Conservation (phyloP, 1,139 yeast species). For the Kluyveromyces sp. region DNA sequence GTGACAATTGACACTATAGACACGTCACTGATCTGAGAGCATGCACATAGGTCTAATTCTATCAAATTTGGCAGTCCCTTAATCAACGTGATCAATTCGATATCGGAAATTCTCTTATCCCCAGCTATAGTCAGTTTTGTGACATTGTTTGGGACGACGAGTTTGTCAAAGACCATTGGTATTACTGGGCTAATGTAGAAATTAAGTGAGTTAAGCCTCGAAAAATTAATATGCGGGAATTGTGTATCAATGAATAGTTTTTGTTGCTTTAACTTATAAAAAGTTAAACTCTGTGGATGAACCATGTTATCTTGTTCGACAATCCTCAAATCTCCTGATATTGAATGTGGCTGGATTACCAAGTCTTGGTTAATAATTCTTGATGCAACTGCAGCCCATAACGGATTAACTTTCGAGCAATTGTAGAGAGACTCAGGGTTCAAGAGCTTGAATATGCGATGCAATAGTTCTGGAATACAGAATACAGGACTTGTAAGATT, state of each 20-base stretch:
- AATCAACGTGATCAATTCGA: conserved; percentile 45
- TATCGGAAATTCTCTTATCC: conserved; percentile 56
- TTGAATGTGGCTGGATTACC: neutral
- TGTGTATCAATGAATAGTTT: neutral
- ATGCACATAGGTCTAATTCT: conserved; percentile 73
- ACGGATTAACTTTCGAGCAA: neutral
- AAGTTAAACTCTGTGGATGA: conserved; percentile 1
- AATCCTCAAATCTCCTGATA: neutral
- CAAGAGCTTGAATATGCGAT: conserved; percentile 51
- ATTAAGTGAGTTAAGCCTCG: conserved; percentile 54
- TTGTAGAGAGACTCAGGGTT: conserved; percentile 36
- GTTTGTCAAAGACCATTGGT: conserved; percentile 40
- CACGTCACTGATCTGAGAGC: conserved; percentile 68
- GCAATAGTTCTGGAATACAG: conserved; percentile 68
- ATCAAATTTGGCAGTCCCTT: conserved; percentile 51
- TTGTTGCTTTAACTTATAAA: conserved; percentile 1
- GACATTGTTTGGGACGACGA: conserved; percentile 37
- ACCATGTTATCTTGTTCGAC: conserved; percentile 1
- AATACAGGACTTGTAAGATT: conserved; percentile 39
- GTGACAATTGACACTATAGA: conserved; percentile 62
- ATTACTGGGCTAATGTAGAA: conserved; percentile 74
- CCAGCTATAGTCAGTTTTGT: conserved; percentile 69
- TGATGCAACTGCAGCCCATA: conserved; percentile 1
- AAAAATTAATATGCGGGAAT: neutral
- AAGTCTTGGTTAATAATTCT: conserved; percentile 1